Percentiles rank a stretch among this genome's conserved stretches.
phyloP scores from a whole-genome alignment of 495 filamentous ascomycete species.

The Xylaria bambusicola region DNA sequence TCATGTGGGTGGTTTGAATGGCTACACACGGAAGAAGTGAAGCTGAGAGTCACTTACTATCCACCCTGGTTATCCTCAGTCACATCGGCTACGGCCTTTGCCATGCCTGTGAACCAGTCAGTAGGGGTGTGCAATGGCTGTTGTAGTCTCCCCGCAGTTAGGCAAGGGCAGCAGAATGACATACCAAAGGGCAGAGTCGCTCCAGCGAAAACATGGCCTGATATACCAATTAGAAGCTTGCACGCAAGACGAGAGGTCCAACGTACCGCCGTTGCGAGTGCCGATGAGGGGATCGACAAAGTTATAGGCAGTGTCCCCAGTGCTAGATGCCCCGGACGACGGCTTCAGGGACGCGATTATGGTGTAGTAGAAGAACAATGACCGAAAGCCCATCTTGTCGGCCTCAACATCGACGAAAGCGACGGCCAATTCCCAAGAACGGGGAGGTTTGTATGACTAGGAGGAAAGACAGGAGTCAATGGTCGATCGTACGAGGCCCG shows the following conservation, averaged over 20 bases:
- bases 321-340: conserved; percentile 9
- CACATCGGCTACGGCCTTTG: conserved; percentile 69
- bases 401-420: conserved; percentile 6
- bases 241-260: conserved; percentile 30
- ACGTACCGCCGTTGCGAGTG: conserved; percentile 62
- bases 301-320: conserved; percentile 25
- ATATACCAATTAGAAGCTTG: conserved; percentile 28
- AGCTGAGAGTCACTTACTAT: conserved; percentile 36
- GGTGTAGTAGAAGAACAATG: conserved; percentile 20
- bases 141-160: neutral
- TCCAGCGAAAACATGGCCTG: conserved; percentile 55
- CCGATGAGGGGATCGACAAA: conserved; percentile 62
- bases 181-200: conserved; percentile 65
- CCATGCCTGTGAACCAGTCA: conserved; percentile 53
- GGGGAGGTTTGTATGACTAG: neutral
- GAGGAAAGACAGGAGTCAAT: neutral
- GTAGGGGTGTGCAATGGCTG: neutral
- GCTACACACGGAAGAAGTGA: neutral
- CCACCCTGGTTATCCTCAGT: conserved; percentile 65
- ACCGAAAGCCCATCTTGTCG: conserved; percentile 26
- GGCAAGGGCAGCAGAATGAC: conserved; percentile 1
- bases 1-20: too few species aligned
- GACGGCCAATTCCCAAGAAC: neutral
- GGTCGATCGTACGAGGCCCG: neutral
- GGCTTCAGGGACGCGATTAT: conserved; percentile 21